A percentile compares a stretch with the other conserved stretches of the same genome.
phyloP scores from a whole-genome alignment of 2,329 filamentous ascomycete species.

The Cercospora sp. region DNA sequence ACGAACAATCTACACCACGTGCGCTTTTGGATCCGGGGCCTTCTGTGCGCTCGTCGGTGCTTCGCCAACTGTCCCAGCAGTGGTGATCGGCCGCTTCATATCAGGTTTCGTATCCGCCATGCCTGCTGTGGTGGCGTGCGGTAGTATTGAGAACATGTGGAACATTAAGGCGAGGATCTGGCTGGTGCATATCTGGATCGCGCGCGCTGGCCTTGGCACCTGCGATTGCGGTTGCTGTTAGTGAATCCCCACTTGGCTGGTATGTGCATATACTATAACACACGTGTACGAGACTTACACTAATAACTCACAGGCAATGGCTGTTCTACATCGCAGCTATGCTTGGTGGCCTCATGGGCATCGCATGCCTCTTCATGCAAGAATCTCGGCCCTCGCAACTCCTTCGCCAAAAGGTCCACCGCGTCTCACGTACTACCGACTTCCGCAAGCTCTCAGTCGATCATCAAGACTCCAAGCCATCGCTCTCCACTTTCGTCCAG shows the following conservation, averaged over 20 bases:
- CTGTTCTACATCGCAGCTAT: conserved; percentile 48
- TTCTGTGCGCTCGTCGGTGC: conserved; percentile 44
- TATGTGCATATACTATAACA: neutral
- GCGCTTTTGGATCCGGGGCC: conserved; percentile 37
- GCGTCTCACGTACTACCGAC: conserved; percentile 32
- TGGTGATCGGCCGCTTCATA: conserved; percentile 45
- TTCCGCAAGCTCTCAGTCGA: conserved; percentile 32
- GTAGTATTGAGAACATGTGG: conserved; percentile 51
- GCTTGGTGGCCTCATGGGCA: conserved; percentile 38
- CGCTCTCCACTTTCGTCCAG: conserved; percentile 40
- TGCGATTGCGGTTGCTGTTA: conserved; percentile 41
- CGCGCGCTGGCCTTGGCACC: conserved; percentile 47
- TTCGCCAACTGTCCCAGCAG: conserved; percentile 39
- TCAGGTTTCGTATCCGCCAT: conserved; percentile 50
- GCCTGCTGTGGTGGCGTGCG: conserved; percentile 49
- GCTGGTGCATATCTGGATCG: conserved; percentile 50
- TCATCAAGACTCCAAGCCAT: conserved; percentile 42
- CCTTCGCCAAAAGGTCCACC: conserved; percentile 40
- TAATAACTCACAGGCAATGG: conserved; percentile 42
- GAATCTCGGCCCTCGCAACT: conserved; percentile 49
- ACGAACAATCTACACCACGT: conserved; percentile 38
- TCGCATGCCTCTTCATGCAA: conserved; percentile 42
- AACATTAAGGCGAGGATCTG: conserved; percentile 44
- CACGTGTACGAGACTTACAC: neutral
- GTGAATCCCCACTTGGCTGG: conserved; percentile 23